Evolutionary conservation across 2,329 filamentous ascomycete genomes (phyloP), one percentile per base, ranked within the genome.

Genomic region (Trichothecium roseum): DNA sequence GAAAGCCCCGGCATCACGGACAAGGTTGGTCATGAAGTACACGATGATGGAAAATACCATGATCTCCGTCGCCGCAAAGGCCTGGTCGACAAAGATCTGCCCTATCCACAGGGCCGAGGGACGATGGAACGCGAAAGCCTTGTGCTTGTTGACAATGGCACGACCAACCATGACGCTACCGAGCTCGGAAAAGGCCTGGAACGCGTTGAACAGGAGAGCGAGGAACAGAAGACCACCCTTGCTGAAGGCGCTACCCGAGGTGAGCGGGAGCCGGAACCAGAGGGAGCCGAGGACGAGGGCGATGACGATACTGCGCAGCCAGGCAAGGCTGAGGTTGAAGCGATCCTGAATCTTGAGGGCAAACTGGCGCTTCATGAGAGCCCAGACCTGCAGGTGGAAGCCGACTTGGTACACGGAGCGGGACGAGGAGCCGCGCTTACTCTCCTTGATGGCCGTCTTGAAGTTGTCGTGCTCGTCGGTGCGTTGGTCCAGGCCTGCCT

Each of bases 301-400:
- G 45, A 89, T 78, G 45, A 84, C 63, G 45, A 88, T 78, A 38
- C 62, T 69, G 8, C 72, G 64, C 28, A 70, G 44, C 83, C 83
- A 91, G 2, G 79, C 79, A 20, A 91, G 74, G 12, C 68, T 62
- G 5, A 93, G 66, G n/a, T 78, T 77, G 50, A 88, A 81, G 39
- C 80, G 81, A 54, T 94, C 85, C 55, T 93, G 84, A 64, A 85
- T 80, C 62, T 91, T 91, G 48, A 93, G 78, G 35, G 81, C 66
- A 54, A 87, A 91, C 54, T 93, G 85, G 5, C 86, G 76, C 55
- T 85, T 81, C 71, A 88, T 83, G 42, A 91, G 60, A 1, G 83
- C 82, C 80, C 80, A 88, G 16, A 91, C 69, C 53, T 94, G 87
- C 2, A 84, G 64, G 43, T 87, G 76, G 59, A 91, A 91, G 0